A percentile compares a stretch with the other conserved stretches of the same genome.
Conservation (phyloP, 805 yeast species). For the Cyberlindnera xylosilytica region DNA sequence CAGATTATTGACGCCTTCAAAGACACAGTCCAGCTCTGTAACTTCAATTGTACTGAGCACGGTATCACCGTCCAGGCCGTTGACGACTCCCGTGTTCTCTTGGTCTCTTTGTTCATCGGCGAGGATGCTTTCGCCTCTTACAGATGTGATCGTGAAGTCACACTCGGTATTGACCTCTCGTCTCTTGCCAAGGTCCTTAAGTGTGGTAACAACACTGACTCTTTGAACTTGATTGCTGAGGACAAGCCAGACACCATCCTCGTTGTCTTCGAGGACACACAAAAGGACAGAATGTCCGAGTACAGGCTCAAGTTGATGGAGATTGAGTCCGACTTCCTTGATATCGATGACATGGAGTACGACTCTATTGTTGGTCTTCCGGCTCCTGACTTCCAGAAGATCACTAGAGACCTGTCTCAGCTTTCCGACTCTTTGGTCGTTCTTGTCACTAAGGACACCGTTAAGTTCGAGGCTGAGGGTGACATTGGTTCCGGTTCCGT, state of each 20-base stretch:
- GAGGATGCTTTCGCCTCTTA: constrained; percentile 85
- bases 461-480: constrained; percentile 87
- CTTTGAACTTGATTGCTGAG: constrained; percentile 84
- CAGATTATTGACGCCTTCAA: constrained; percentile 87
- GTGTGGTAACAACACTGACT: constrained; percentile 89
- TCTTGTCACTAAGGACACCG: constrained; percentile 86
- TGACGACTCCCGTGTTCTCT: constrained; percentile 92
- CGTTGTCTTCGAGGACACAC: constrained; percentile 85
- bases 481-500: constrained; percentile 87
- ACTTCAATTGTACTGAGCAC: constrained; percentile 92
- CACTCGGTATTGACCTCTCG: constrained; percentile 86
- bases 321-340: constrained; percentile 90
- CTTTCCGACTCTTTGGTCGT: constrained; percentile 86
- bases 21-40: constrained; percentile 92
- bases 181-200: constrained; percentile 85
- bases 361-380: constrained; percentile 88
- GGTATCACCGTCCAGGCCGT: constrained; percentile 97
- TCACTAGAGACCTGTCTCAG: constrained; percentile 82
- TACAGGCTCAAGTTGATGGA: constrained; percentile 91
- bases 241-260: constrained; percentile 78
- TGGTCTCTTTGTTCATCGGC: constrained; percentile 85
- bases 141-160: constrained; percentile 92
- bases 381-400: constrained; percentile 80
- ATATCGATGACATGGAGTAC: constrained; percentile 91
- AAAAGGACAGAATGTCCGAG: constrained; percentile 89